phyloP scores from a whole-genome alignment of 1,139 yeast genomes.

The Diutina catenulata region DNA sequence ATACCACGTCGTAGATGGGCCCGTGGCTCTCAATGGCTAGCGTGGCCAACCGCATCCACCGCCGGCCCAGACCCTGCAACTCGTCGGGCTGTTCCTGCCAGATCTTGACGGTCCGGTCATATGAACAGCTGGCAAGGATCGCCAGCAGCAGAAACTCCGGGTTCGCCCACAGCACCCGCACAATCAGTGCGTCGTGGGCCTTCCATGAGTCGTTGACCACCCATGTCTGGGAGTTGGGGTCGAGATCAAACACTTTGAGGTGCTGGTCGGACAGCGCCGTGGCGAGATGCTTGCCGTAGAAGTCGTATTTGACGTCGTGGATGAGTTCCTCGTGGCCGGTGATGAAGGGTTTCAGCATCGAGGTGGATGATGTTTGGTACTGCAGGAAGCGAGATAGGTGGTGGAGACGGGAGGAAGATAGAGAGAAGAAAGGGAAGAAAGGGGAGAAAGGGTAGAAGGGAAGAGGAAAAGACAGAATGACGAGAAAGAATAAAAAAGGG shows the following conservation, averaged over 20 bases:
- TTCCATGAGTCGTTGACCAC: constrained; percentile 78
- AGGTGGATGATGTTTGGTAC: too few relatives aligned
- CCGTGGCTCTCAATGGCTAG: constrained; percentile 73
- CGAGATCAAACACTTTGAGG: constrained; percentile 73
- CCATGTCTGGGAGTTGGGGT: constrained; percentile 51
- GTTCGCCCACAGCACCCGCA: constrained; percentile 81
- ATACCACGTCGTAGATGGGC: constrained; percentile 78
- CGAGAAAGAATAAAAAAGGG: too few relatives aligned
- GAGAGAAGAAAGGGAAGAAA: too few relatives aligned
- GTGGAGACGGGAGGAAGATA: too few relatives aligned
- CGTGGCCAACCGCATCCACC: constrained; percentile 71
- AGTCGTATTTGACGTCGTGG: constrained; percentile 81
- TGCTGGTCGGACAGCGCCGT: constrained; percentile 92
- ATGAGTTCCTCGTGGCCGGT: constrained; percentile 89
- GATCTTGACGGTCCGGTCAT: constrained; percentile 76
- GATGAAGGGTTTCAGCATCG: constrained; percentile 48
- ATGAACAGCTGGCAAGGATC: constrained; percentile 76
- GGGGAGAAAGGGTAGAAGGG: too few relatives aligned
- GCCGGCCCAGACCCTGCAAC: constrained; percentile 58
- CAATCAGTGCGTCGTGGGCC: constrained; percentile 86
- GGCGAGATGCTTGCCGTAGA: constrained; percentile 81
- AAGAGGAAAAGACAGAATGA: too few relatives aligned
- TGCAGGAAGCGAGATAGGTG: too few relatives aligned
- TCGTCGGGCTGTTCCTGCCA: constrained; percentile 90
- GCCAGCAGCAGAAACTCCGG: constrained; percentile 77